Evolutionary conservation across 495 filamentous ascomycete species (phyloP).

Genomic region (Mytilinidion resinicola): DNA sequence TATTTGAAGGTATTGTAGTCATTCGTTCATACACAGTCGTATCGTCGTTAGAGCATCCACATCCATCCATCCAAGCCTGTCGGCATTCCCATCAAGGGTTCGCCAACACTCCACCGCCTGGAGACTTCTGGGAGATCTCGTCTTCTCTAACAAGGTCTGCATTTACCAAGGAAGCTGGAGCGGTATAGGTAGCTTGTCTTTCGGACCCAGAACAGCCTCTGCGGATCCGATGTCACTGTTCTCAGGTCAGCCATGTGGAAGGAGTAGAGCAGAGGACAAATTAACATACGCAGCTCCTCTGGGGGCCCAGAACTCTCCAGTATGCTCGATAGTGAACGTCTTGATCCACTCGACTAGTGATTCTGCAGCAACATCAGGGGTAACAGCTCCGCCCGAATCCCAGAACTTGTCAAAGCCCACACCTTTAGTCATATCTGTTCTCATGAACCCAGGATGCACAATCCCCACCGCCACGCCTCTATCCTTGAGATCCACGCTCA

Average conservation of each 20-base stretch:
- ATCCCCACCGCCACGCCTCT: conserved; percentile 58
- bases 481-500: conserved; percentile 61
- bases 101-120: no score
- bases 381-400: conserved; percentile 46
- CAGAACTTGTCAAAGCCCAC: conserved; percentile 61
- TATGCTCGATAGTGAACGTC: conserved; percentile 56
- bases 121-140: no score
- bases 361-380: conserved; percentile 59
- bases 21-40: no score
- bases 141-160: no score
- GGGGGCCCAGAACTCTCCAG: conserved; percentile 68
- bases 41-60: no score
- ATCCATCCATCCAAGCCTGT: no score
- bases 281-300: conserved; percentile 53
- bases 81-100: no score
- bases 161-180: conserved; percentile 63
- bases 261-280: not conserved
- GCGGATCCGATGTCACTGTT: conserved; percentile 65
- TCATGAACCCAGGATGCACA: conserved; percentile 71
- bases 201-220: conserved; percentile 53
- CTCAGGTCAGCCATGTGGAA: not conserved
- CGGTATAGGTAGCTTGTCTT: conserved; percentile 54
- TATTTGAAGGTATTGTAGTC: no score
- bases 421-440: conserved; percentile 62
- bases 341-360: conserved; percentile 58